These are phyloP conservation scores for Termitomyces sp. DNA, from an alignment of 768 basidiomycete genomes.

Conservation along the genomic window DNA sequence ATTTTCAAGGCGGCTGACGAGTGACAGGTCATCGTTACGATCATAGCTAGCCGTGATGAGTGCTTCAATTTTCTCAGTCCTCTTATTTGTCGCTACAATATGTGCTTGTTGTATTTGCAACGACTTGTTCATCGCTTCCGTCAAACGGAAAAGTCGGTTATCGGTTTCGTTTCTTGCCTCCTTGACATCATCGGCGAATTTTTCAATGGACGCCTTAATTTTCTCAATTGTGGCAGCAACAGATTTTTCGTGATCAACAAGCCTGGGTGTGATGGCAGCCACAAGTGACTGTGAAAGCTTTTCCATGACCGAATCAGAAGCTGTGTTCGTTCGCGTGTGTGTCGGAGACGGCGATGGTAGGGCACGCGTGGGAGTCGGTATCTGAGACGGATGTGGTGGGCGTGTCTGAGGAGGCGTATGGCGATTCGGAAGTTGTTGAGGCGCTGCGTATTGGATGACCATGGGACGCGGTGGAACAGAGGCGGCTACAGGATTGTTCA, in stretches of 20 bases:
- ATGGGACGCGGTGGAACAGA: not conserved
- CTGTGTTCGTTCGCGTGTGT: not conserved
- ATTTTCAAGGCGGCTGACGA: slow-evolving; percentile 15
- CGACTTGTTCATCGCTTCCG: slow-evolving; percentile 12
- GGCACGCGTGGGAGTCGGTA: not conserved
- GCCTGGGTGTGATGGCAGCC: slow-evolving; percentile 1
- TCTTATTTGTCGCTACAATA: not conserved
- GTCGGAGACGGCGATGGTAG: not conserved
- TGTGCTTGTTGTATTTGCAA: slow-evolving; percentile 3
- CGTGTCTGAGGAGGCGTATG: not conserved
- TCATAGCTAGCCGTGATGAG: slow-evolving; percentile 12
- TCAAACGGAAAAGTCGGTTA: slow-evolving; percentile 2
- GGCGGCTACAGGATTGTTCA: not conserved
- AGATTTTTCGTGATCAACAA: slow-evolving; percentile 5
- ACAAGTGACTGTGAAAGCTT: not conserved
- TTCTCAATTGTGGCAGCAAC: slow-evolving; percentile 7
- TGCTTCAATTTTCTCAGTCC: slow-evolving; percentile 16
- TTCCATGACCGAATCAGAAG: not conserved
- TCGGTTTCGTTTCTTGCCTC: slow-evolving; percentile 8
- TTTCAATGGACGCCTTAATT: slow-evolving; percentile 4
- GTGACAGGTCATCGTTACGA: slow-evolving; percentile 9
- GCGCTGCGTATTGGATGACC: not conserved
- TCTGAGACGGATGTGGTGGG: not conserved
- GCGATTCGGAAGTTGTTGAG: not conserved
- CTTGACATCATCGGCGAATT: slow-evolving; percentile 5